phyloP scores from a whole-genome alignment of 768 basidiomycete genomes.

The Rhizopogon vesiculosus region DNA sequence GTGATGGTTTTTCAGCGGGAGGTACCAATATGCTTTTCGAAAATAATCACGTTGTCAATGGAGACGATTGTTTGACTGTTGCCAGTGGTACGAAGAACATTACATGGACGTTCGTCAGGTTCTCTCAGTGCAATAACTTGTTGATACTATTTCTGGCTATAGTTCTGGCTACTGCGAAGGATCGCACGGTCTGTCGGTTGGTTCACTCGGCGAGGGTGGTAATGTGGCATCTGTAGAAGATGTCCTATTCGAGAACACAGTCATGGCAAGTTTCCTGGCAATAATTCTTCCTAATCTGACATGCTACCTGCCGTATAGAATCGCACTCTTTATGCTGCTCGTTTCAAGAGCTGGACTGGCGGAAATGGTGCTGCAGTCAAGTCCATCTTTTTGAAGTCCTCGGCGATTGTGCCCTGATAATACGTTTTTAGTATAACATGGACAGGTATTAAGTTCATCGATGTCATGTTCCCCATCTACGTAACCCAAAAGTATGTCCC shows the following conservation, averaged over 20 bases:
- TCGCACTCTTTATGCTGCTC: slow-evolving; percentile 50
- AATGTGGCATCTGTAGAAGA: slow-evolving; percentile 53
- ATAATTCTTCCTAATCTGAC: background rate
- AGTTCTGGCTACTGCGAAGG: slow-evolving; percentile 53
- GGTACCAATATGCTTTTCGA: slow-evolving; percentile 57
- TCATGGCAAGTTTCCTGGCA: slow-evolving; percentile 30
- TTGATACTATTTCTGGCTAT: background rate
- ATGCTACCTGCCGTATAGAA: slow-evolving; percentile 27
- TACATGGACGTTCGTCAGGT: slow-evolving; percentile 33
- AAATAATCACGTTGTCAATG: slow-evolving; percentile 52
- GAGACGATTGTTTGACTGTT: slow-evolving; percentile 60
- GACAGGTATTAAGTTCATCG: slow-evolving; percentile 48
- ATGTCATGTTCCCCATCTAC: slow-evolving; percentile 57
- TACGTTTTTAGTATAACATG: slow-evolving; percentile 43
- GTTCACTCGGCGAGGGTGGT: slow-evolving; percentile 37
- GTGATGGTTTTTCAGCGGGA: slow-evolving; percentile 46
- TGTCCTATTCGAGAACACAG: slow-evolving; percentile 45
- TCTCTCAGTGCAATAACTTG: background rate
- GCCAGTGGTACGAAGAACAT: slow-evolving; percentile 53
- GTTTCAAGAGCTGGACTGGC: slow-evolving; percentile 66
- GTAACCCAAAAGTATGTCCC: slow-evolving; percentile 55
- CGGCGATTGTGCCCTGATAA: background rate
- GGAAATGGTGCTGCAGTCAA: slow-evolving; percentile 55
- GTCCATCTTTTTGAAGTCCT: slow-evolving; percentile 24
- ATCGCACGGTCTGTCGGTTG: slow-evolving; percentile 58